Base-by-base conservation (phyloP, 495 filamentous ascomycete genomes). In the Bombardia bombarda region DNA sequence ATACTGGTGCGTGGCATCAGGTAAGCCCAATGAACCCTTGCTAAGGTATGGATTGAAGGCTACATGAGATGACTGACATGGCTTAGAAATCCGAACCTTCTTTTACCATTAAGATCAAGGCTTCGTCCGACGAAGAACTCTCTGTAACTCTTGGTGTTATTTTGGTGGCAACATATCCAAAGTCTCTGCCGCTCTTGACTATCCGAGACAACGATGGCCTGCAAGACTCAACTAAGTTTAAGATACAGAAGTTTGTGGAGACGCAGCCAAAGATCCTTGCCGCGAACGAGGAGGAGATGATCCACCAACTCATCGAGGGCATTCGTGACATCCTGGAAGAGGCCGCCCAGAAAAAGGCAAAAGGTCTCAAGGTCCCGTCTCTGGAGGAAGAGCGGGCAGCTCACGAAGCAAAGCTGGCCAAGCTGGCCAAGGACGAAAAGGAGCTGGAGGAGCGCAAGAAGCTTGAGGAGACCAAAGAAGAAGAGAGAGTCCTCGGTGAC, bases 131-230 rank as follows among this genome's bases (percentile, higher is more conserved):
- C 42, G 72, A 79, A 23, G 79, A 86, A 8, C 68, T 81, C 22
- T 63, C 65, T 13, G 64, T 87, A 8, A 76, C 74, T 1, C 62
- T 95, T 16, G 62, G 64, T 5, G 84, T 92, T 26, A 80, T 83
- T 24, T 58, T 98, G 20, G 89, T 87, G 9, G 83, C 90, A 10
- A 96, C 92, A 0, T 98, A 98, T 62, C 93, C 93, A 7, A 95
- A 90, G 61, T 84, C 87, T 13, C 61, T 75, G 3, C 92, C 92
- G 2, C 70, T 85, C 23, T 58, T 98, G 4, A 78, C 70, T 7
- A 55, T 94, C n/a, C 80, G 81, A 37, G 70, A 82, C 42, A 72
- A 78, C 24, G 61, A 63, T 23, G 67, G 73, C 19, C 60, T 93
- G 36, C 78, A 76, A 41, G 78, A 79, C 51, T 77, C 73, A 35